Percentiles rank a stretch among this genome's conserved stretches.
Conservation (phyloP, 2,329 filamentous ascomycete species). For the Bipolaris oryzae region DNA sequence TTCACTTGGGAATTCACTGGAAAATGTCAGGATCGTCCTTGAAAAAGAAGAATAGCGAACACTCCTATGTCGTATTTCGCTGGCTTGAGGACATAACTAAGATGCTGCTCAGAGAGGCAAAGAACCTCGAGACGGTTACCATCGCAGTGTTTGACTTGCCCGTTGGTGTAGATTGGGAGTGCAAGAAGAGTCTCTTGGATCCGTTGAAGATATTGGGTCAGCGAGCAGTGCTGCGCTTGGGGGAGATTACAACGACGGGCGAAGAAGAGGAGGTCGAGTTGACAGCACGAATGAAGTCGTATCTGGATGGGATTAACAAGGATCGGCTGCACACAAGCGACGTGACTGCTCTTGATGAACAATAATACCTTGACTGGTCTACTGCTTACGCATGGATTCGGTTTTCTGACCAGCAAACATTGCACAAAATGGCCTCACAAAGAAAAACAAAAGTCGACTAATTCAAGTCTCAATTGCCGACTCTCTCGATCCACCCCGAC, state of each 20-base stretch:
- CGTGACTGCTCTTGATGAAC: not conserved
- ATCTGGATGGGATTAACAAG: slow-evolving; percentile 1
- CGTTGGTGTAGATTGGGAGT: slow-evolving; percentile 5
- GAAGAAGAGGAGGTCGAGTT: slow-evolving; percentile 11
- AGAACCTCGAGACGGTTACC: not conserved
- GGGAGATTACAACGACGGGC: slow-evolving; percentile 12
- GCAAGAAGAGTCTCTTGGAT: slow-evolving; percentile 12
- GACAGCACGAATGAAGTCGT: not conserved
- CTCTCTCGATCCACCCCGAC: not conserved
- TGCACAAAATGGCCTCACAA: not conserved
- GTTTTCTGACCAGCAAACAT: not conserved
- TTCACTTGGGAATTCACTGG: slow-evolving; percentile 14
- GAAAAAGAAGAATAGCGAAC: not conserved
- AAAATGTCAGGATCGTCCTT: not conserved
- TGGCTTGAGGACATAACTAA: slow-evolving; percentile 17
- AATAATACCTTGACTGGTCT: not conserved
- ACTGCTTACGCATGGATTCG: not conserved
- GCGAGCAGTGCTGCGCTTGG: slow-evolving; percentile 13
- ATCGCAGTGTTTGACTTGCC: not conserved
- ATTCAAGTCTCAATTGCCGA: not conserved
- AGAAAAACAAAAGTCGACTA: too few species aligned
- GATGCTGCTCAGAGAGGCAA: slow-evolving; percentile 18
- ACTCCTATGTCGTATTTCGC: not conserved
- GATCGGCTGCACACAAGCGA: not conserved
- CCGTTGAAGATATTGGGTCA: slow-evolving; percentile 15